Conservation (phyloP, 1,284 basidiomycete genomes). For the Sphagnurus paluster region DNA sequence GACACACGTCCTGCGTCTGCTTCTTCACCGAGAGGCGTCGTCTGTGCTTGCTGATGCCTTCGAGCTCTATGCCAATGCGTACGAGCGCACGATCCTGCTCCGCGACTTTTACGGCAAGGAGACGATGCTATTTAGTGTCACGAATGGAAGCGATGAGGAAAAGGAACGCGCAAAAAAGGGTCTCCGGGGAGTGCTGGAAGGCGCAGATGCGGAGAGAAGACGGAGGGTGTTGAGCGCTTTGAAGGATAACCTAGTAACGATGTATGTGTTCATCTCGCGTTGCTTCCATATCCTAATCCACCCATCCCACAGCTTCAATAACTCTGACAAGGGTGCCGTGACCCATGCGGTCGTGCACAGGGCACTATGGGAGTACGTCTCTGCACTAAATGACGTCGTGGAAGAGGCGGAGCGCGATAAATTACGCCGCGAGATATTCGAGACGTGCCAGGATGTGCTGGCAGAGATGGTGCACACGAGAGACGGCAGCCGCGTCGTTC, state of each 20-base stretch:
- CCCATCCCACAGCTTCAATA: slow-evolving; percentile 66
- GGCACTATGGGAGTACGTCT: slow-evolving; percentile 75
- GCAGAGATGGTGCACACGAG: slow-evolving; percentile 92
- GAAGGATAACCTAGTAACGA: slow-evolving; percentile 72
- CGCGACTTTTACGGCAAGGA: slow-evolving; percentile 91
- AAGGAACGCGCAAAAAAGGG: slow-evolving; percentile 67
- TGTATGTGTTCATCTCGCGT: slow-evolving; percentile 50
- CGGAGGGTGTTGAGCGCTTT: slow-evolving; percentile 67
- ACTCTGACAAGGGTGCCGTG: slow-evolving; percentile 84
- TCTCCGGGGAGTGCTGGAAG: slow-evolving; percentile 65
- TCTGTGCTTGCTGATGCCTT: slow-evolving; percentile 83
- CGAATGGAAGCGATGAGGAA: slow-evolving; percentile 53
- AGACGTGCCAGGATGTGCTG: slow-evolving; percentile 77
- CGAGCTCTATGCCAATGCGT: slow-evolving; percentile 82
- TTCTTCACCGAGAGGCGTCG: slow-evolving; percentile 83
- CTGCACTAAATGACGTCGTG: slow-evolving; percentile 49
- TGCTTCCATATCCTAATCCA: slow-evolving; percentile 1
- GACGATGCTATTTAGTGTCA: slow-evolving; percentile 67
- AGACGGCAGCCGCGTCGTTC: slow-evolving; percentile 83
- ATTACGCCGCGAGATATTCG: slow-evolving; percentile 64
- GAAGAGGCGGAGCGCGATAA: slow-evolving; percentile 65
- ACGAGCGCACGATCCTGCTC: slow-evolving; percentile 76
- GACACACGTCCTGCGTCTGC: slow-evolving; percentile 66
- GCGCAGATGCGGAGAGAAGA: slow-evolving; percentile 59
- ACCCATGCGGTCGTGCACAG: slow-evolving; percentile 86